Base-by-base conservation (phyloP, 106 monocot species). In the Apostasia ramifera region DNA sequence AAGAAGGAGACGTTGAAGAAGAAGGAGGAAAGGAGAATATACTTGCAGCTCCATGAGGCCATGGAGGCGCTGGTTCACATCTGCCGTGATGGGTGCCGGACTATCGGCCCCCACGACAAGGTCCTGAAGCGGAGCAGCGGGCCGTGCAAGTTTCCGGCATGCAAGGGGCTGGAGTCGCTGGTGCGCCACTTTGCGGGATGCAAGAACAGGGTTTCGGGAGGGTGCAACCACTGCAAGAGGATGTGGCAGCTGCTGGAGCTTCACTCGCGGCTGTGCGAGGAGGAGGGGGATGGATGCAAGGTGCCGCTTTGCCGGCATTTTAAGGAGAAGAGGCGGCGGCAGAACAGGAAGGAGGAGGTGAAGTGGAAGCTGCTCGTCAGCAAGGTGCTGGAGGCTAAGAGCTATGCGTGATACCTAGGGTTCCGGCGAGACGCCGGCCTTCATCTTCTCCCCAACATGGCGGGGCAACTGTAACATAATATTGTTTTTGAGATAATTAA, bases 241-340 rank as follows among this genome's bases (percentile, higher is more conserved):
- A 84, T 88, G 83, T 84, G 87, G 87, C 87, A 88, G 59, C 81
- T 88, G 2, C 73, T 88, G 47, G 81, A 88, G 69, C 75, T 88
- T 49, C 87, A 88, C 59, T 83, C 87, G 5, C 44, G 78, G 57
- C 61, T 88, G 67, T 88, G 87, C 50, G 42, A n/a, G 7, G 56
- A 75, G 46, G 48, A 40, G 1, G 69, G 40, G 4, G 71, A 83
- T 8, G 54, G n/a, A 53, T 87, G 87, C 83, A 83, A 77, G 68
- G 87, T 87, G 53, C 87, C 87, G 43, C 61, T 87, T 2, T 87
- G 87, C 80, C 70, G 83, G 47, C 82, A 85, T 82, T 89, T 89
- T 60, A 89, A 89, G 79, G 82, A 77, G 38, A 89, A 80, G 61
- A 41, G 79, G 72, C 44, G 55, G 64, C 48, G 70, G 6, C 77